phyloP scores from a whole-genome alignment of 148 eudicot genomes.

The Talinum fruticosum region DNA sequence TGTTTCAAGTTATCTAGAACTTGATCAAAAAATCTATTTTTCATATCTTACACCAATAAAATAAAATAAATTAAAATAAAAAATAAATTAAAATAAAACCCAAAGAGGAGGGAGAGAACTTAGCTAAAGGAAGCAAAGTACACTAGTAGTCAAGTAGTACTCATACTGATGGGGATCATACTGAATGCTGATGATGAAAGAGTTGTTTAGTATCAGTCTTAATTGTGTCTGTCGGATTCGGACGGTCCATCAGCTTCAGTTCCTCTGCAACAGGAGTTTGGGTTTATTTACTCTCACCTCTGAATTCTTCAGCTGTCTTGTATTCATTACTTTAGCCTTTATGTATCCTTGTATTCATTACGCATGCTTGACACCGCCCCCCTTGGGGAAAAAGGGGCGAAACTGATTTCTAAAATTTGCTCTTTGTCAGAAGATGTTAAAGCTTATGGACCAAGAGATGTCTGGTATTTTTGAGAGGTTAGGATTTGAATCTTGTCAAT shows the following conservation, averaged over 20 bases:
- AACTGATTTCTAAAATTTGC: not conserved
- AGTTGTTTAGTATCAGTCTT: not conserved
- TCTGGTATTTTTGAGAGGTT: not conserved
- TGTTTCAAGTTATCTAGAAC: too few relatives aligned
- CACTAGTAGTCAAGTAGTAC: not conserved
- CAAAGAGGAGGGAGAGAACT: too few relatives aligned
- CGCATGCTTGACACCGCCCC: not conserved
- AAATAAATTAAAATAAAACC: too few relatives aligned
- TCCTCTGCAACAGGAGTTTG: not conserved
- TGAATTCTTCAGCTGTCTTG: not conserved
- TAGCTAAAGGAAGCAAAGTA: not conserved
- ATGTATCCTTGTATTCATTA: not conserved
- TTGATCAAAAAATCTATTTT: not conserved
- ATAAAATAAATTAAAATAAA: too few relatives aligned
- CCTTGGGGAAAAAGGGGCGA: too few relatives aligned
- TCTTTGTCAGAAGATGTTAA: not conserved
- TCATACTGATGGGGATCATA: not conserved
- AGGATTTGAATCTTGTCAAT: not conserved
- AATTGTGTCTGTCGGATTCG: not conserved
- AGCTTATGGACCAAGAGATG: not conserved
- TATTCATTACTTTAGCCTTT: not conserved
- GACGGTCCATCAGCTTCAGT: not conserved
- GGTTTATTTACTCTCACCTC: not conserved
- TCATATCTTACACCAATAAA: too few relatives aligned
- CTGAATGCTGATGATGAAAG: not conserved